Evolutionary conservation across 805 yeast genomes (phyloP).

Genomic region (Starmerella geochares): DNA sequence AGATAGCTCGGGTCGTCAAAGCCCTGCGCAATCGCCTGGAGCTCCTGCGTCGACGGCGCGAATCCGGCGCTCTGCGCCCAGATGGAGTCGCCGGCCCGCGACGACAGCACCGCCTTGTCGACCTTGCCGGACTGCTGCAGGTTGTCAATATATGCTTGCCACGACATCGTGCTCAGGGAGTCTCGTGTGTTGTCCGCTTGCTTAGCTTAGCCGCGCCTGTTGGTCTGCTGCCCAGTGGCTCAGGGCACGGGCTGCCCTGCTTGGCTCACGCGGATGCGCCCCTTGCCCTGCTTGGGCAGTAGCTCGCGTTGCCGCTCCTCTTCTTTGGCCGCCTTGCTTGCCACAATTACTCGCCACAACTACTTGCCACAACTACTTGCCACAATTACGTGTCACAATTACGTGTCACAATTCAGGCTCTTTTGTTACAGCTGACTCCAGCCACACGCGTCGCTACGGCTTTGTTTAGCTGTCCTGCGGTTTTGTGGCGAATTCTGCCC

Average conservation of each 20-base stretch:
- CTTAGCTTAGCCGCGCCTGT: slow-evolving; percentile 1
- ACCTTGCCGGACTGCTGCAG: slow-evolving; percentile 76
- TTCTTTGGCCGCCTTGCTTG: too few species aligned
- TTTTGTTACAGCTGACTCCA: too few species aligned
- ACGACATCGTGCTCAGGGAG: slow-evolving; percentile 24
- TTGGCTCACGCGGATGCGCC: not conserved
- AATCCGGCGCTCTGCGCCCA: slow-evolving; percentile 83
- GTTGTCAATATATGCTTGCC: slow-evolving; percentile 87
- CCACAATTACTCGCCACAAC: too few species aligned
- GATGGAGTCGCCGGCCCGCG: slow-evolving; percentile 85
- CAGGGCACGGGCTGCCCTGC: not conserved
- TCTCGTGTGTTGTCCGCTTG: not conserved
- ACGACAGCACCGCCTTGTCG: slow-evolving; percentile 86
- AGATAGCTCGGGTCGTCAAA: slow-evolving; percentile 67
- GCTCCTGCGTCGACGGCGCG: slow-evolving; percentile 56
- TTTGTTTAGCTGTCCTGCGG: too few species aligned
- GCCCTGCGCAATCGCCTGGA: slow-evolving; percentile 63
- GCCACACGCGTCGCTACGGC: too few species aligned
- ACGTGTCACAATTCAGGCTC: too few species aligned
- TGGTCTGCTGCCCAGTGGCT: not conserved
- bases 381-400: too few species aligned
- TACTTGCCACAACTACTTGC: too few species aligned
- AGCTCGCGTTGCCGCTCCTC: too few species aligned
- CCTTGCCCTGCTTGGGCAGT: not conserved
- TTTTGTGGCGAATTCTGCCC: too few species aligned